Percentiles rank a stretch among this genome's conserved stretches.
These are phyloP conservation scores for Paraglomus occultum DNA, from an alignment of 192 early-diverging fungal species.

Conservation along the genomic window DNA sequence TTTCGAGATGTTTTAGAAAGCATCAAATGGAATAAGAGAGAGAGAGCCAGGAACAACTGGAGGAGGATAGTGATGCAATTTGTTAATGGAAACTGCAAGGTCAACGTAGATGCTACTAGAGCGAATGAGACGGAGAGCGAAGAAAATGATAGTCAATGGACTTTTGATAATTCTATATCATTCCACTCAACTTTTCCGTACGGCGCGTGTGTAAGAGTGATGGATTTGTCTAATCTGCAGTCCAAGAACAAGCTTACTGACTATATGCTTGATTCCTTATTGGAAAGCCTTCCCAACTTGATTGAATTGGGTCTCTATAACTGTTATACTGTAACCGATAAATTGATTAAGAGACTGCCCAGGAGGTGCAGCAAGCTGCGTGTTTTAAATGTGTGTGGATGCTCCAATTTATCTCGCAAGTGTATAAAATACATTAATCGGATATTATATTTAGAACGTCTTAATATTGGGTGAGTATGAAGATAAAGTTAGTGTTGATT, in stretches of 20 bases:
- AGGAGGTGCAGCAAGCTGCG: neutral
- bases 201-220: neutral
- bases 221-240: neutral
- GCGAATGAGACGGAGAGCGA: no score
- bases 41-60: no score
- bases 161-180: neutral
- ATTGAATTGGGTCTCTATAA: neutral
- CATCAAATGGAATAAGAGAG: neutral
- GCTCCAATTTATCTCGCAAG: neutral
- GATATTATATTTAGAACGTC: no score
- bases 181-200: constrained; percentile 3
- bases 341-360: neutral
- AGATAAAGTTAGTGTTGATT: no score
- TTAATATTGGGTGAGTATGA: no score
- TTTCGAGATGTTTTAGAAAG: neutral
- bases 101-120: no score
- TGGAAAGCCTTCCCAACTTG: neutral
- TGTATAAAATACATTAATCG: no score
- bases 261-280: neutral
- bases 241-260: neutral
- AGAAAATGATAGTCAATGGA: no score
- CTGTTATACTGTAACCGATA: constrained; percentile 6
- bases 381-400: neutral
- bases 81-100: no score
- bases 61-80: no score